Evolutionary conservation across 139 green algal genomes (phyloP).

Genomic region (Nannochloris sp.): DNA sequence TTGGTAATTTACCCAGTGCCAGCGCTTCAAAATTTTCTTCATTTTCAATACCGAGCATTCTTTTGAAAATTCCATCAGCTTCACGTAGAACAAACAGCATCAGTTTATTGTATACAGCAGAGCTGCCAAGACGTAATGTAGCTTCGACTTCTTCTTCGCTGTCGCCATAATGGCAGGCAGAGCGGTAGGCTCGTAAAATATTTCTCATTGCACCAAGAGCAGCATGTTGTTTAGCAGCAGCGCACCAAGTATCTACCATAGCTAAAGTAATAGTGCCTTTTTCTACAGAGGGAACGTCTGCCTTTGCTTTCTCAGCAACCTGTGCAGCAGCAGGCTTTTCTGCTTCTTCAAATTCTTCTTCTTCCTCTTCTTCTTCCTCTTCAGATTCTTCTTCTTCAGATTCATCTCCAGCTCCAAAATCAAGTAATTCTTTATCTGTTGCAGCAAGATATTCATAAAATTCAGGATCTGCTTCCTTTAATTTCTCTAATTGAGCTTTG

Average conservation of each 20-base stretch:
- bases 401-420: conserved; percentile 62
- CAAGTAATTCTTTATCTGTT: conserved; percentile 79
- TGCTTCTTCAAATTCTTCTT: conserved; percentile 8
- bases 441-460: conserved; percentile 84
- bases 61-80: conserved; percentile 69
- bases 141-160: conserved; percentile 42
- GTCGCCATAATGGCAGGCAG: conserved; percentile 84
- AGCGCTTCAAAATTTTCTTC: background rate
- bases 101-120: conserved; percentile 76
- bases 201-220: conserved; percentile 49
- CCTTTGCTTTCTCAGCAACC: background rate
- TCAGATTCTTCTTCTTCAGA: conserved; percentile 40
- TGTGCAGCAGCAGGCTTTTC: background rate
- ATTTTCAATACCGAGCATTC: conserved; percentile 40
- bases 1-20: conserved; percentile 1
- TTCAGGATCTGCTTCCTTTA: conserved; percentile 83
- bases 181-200: conserved; percentile 61
- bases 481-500: conserved; percentile 72
- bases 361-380: conserved; percentile 7
- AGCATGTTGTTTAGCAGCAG: conserved; percentile 30
- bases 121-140: conserved; percentile 54
- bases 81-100: conserved; percentile 82
- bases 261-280: conserved; percentile 47
- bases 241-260: conserved; percentile 65
- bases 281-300: background rate